Evolutionary conservation across 176 grass and related monocot genomes (phyloP).

Genomic region (Oryza longistaminata): DNA sequence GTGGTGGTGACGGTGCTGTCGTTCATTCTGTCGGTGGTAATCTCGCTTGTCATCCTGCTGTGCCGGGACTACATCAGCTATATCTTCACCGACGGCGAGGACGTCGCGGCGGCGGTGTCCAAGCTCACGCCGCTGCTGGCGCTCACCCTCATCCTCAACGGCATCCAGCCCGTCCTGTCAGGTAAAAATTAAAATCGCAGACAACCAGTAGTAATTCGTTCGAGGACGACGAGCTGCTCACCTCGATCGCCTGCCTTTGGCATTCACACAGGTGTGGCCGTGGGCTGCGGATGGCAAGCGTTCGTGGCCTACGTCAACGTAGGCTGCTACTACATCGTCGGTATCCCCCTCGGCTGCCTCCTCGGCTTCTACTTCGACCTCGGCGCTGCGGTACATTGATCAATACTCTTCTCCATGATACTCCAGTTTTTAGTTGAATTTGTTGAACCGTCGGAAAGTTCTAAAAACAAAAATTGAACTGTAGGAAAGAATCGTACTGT

Average conservation of each 20-base stretch:
- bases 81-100: conserved; percentile 58
- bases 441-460: too few relatives aligned
- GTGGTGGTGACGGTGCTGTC: conserved; percentile 44
- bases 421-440: too few relatives aligned
- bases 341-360: conserved; percentile 40
- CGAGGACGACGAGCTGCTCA: too few relatives aligned
- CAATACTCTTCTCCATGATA: background rate
- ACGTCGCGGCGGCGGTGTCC: conserved; percentile 47
- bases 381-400: conserved; percentile 14
- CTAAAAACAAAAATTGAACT: too few relatives aligned
- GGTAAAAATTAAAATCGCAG: conserved; percentile 17
- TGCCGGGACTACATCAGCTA: conserved; percentile 48
- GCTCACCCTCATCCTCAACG: conserved; percentile 62
- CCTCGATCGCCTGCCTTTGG: too few relatives aligned
- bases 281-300: conserved; percentile 54
- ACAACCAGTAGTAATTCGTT: background rate
- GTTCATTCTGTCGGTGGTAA: conserved; percentile 25
- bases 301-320: conserved; percentile 57
- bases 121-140: conserved; percentile 51
- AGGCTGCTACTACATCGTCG: conserved; percentile 51
- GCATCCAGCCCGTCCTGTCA: conserved; percentile 69
- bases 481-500: too few relatives aligned
- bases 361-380: conserved; percentile 48
- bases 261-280: conserved; percentile 40
- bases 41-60: conserved; percentile 40